These are phyloP conservation scores for Suhomyces atakaporum DNA, from an alignment of 1,139 yeast species.

Conservation along the genomic window DNA sequence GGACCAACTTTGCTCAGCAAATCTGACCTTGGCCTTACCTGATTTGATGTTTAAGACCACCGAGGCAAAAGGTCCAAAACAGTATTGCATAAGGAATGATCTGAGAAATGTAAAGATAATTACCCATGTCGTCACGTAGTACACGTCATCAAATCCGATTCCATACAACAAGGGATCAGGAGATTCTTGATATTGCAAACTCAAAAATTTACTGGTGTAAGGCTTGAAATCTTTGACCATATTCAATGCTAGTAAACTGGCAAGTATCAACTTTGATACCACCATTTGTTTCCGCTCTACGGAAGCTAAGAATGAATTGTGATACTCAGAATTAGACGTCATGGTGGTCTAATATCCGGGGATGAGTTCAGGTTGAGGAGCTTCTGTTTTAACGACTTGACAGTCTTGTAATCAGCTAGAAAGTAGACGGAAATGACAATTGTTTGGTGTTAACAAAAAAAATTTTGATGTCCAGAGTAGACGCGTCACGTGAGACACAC, in stretches of 20 bases:
- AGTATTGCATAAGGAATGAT: constrained; percentile 57
- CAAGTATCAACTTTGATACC: constrained; percentile 33
- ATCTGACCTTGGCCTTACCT: constrained; percentile 59
- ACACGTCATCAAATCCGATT: constrained; percentile 58
- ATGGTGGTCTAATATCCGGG: constrained; percentile 1
- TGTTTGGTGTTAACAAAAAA: constrained; percentile 1
- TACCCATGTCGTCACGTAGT: constrained; percentile 57
- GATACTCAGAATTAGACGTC: constrained; percentile 4
- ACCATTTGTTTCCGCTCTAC: constrained; percentile 45
- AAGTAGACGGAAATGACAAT: too few species aligned
- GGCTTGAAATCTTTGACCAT: constrained; percentile 23
- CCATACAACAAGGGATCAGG: constrained; percentile 37
- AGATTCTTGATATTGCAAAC: constrained; percentile 44
- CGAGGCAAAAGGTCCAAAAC: constrained; percentile 60
- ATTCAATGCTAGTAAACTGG: constrained; percentile 31
- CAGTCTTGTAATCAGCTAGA: too few species aligned
- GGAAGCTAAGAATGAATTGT: constrained; percentile 28
- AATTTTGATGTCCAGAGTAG: constrained; percentile 2
- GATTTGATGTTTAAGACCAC: constrained; percentile 47
- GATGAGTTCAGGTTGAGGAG: background rate
- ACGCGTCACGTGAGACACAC: constrained; percentile 4
- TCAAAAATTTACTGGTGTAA: constrained; percentile 46
- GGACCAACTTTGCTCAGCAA: constrained; percentile 88
- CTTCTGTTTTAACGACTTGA: background rate
- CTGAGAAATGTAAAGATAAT: constrained; percentile 60